Conservation (phyloP, 192 early-diverging fungal species). For the Geosiphon pyriformis region DNA sequence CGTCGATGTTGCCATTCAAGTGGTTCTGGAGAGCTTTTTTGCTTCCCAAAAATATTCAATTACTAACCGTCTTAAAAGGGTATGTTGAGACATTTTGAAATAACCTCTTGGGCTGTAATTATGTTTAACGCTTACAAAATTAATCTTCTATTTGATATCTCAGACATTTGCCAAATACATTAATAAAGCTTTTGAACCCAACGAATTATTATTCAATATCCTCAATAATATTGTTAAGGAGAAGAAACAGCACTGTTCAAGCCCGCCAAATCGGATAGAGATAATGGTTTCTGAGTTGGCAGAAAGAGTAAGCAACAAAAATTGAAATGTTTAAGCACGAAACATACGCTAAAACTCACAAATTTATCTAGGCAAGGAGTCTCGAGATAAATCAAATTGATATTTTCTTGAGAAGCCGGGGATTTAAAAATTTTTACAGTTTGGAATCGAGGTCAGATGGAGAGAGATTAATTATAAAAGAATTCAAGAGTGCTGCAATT, state of each 20-base stretch:
- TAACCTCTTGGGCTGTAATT: background rate
- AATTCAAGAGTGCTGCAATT: too few species aligned
- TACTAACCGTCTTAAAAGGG: slow-evolving; percentile 69
- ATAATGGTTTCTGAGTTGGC: slow-evolving; percentile 6
- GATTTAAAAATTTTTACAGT: background rate
- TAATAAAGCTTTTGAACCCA: slow-evolving; percentile 5
- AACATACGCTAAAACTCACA: background rate
- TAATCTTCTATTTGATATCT: background rate
- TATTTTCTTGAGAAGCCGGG: slow-evolving; percentile 7
- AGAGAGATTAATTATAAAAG: too few species aligned
- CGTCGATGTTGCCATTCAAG: slow-evolving; percentile 87
- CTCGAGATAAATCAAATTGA: slow-evolving; percentile 7
- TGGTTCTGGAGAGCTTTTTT: slow-evolving; percentile 86
- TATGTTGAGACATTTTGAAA: background rate
- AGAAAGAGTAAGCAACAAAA: background rate
- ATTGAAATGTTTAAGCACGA: too few species aligned
- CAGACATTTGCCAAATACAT: slow-evolving; percentile 18
- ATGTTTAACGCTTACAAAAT: background rate
- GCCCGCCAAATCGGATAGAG: background rate
- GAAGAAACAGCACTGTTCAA: background rate
- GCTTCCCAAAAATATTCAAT: slow-evolving; percentile 91
- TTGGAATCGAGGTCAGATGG: slow-evolving; percentile 1
- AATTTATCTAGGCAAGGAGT: slow-evolving; percentile 4
- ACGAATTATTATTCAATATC: slow-evolving; percentile 10
- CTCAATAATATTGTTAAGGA: slow-evolving; percentile 10